Evolutionary conservation across 805 yeast species (phyloP), one percentile per base, ranked within the genome.

Genomic region (Blastobotrys parvus): DNA sequence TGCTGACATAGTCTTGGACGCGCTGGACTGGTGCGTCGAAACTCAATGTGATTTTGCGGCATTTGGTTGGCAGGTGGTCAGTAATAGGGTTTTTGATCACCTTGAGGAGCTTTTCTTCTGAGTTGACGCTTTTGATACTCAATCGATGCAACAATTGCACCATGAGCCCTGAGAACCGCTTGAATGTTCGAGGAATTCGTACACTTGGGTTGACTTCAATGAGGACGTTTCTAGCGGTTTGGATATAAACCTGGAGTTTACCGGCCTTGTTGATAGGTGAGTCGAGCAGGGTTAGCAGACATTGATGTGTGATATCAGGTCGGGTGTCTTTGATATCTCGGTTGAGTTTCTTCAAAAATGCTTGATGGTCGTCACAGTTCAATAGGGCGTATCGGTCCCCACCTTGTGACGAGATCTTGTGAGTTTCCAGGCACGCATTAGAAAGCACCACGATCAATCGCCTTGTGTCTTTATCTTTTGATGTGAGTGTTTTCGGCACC

Each of bases 231-330:
- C 90, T 77, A 16, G 96, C 90, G 10, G 98, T 92, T 55, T 87
- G 95, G 46, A 92, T 88, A 65, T 90, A 92, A 11, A 92, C 98
- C 65, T 92, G 98, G 53, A 92, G 73, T 63, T 79, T 86, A 6
- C 98, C 98, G 4, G 97, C 97, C 65, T 92, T 92, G 69, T 92
- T 92, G 57, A 92, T 83, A 35, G 98, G 98, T n/a, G 96, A 86
- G 63, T 92, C 98, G 56, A 92, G 71, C 51, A 92, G 71, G 3
- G 98, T 90, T 64, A 92, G 72, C 34, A 92, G 75, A 71, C 98
- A 92, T 67, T 90, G 98, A 62, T 92, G 98, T 35, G 98, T 92
- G 57, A 92, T 92, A 63, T 92, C 98, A n/a, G 98, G 98, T 64
- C 98, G 79, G 5, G 97, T 97, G 60, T 92, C 98, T 39, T 95